phyloP scores from a whole-genome alignment of 75 land plant species.

The Cunninghamia lanceolata region DNA sequence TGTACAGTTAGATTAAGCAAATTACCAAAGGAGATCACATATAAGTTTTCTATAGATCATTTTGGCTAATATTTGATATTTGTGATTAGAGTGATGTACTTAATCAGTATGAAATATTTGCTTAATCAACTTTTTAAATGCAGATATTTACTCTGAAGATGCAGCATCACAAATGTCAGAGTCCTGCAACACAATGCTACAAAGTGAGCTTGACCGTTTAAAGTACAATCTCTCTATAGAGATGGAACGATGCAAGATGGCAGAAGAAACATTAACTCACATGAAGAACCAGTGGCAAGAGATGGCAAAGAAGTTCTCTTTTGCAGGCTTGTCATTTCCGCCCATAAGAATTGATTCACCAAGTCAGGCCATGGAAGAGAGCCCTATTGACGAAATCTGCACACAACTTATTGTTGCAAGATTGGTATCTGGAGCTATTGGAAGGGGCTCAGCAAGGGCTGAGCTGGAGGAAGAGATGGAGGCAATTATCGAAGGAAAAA shows the following conservation, averaged over 20 bases:
- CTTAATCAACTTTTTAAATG: neutral
- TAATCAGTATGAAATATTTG: neutral
- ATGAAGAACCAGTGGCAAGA: conserved; percentile 34
- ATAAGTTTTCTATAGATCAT: neutral
- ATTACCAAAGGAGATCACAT: neutral
- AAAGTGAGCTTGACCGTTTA: conserved; percentile 8
- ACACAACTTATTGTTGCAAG: conserved; percentile 25
- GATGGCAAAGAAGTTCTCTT: conserved; percentile 24
- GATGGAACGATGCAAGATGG: conserved; percentile 31
- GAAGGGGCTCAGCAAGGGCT: conserved; percentile 37
- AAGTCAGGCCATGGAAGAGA: neutral
- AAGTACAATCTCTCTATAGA: conserved; percentile 23
- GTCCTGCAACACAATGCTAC: neutral
- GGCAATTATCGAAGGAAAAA: conserved; percentile 34
- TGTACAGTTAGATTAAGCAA: neutral
- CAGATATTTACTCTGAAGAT: conserved; percentile 16
- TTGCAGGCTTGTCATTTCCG: conserved; percentile 14
- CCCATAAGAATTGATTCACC: neutral
- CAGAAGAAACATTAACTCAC: conserved; percentile 34
- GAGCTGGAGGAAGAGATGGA: conserved; percentile 38
- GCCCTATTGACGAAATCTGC: conserved; percentile 4
- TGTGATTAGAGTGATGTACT: neutral
- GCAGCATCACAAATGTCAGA: conserved; percentile 10
- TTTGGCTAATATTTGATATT: neutral
- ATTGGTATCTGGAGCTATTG: conserved; percentile 37